A percentile compares a stretch with the other conserved stretches of the same genome.
These are phyloP conservation scores for Stemphylium vesicarium DNA, from an alignment of 2,329 filamentous ascomycete species.

Conservation along the genomic window DNA sequence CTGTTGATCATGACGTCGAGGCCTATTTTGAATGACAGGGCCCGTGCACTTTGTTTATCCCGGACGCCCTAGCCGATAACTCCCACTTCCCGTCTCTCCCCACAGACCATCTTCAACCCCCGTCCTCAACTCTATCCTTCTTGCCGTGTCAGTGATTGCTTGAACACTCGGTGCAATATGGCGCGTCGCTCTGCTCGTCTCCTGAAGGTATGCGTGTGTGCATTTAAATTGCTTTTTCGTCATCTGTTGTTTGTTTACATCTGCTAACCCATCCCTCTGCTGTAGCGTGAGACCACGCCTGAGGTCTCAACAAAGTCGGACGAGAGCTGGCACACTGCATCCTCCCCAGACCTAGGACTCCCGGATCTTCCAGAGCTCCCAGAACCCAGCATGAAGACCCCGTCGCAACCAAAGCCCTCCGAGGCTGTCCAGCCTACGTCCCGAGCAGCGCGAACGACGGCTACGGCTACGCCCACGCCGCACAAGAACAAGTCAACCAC, in stretches of 20 bases:
- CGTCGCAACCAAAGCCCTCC: conserved; percentile 25
- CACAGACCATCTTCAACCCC: conserved; percentile 36
- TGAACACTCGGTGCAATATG: conserved; percentile 29
- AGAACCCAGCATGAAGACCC: conserved; percentile 30
- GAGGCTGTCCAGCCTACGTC: conserved; percentile 27
- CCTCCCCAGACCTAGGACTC: conserved; percentile 29
- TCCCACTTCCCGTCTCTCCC: conserved; percentile 19
- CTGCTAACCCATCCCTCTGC: conserved; percentile 24
- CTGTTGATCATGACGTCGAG: conserved; percentile 18
- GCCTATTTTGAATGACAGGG: conserved; percentile 7
- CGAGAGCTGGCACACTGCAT: conserved; percentile 40
- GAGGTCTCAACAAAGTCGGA: conserved; percentile 22
- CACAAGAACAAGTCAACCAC: conserved; percentile 44
- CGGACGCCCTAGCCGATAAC: conserved; percentile 19
- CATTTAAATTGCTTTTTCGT: background rate
- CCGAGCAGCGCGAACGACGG: conserved; percentile 26
- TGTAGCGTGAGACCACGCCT: conserved; percentile 37
- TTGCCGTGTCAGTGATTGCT: conserved; percentile 8
- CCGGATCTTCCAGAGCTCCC: conserved; percentile 29
- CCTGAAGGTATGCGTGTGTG: conserved; percentile 45
- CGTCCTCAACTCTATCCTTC: conserved; percentile 9
- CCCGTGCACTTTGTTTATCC: conserved; percentile 29
- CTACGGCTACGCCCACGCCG: conserved; percentile 54
- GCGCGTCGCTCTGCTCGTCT: conserved; percentile 47
- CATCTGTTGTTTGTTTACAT: conserved; percentile 36